phyloP scores from a whole-genome alignment of 306 rosid species.

The Ormosia emarginata region DNA sequence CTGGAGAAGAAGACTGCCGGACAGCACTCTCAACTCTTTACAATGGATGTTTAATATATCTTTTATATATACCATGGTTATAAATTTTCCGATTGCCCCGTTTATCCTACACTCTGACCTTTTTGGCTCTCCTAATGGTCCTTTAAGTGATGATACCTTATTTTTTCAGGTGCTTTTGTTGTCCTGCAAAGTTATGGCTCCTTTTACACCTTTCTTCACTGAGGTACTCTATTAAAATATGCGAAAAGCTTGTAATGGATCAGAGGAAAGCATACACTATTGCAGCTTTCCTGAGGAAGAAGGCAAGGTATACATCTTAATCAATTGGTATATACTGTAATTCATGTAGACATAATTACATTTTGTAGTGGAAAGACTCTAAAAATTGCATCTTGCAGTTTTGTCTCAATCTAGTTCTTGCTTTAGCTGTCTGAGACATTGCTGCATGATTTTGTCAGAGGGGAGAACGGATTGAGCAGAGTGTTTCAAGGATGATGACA shows the following conservation, averaged over 20 bases:
- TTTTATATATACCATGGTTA: neutral
- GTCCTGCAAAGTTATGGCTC: constrained; percentile 97
- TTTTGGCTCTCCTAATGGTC: constrained; percentile 3
- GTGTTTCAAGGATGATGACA: constrained; percentile 91
- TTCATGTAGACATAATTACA: neutral
- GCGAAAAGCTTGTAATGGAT: constrained; percentile 65
- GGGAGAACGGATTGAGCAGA: constrained; percentile 85
- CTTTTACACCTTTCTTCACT: constrained; percentile 94
- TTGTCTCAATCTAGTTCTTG: neutral
- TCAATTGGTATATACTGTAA: neutral
- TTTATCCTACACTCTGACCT: neutral
- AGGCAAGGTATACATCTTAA: constrained; percentile 96
- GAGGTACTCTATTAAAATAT: constrained; percentile 91
- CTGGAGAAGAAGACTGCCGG: constrained; percentile 93
- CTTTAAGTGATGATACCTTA: neutral
- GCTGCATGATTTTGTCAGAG: constrained; percentile 42
- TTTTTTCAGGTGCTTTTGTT: constrained; percentile 75
- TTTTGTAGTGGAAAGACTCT: neutral
- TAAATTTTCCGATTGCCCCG: neutral
- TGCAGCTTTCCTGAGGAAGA: constrained; percentile 79
- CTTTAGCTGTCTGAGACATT: constrained; percentile 8
- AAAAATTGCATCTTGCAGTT: neutral
- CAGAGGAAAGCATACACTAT: constrained; percentile 83
- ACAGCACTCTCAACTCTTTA: constrained; percentile 89
- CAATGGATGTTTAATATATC: constrained; percentile 51